Evolutionary conservation across 176 grass and related monocot species (phyloP).

Genomic region (Cenchrus americanus): DNA sequence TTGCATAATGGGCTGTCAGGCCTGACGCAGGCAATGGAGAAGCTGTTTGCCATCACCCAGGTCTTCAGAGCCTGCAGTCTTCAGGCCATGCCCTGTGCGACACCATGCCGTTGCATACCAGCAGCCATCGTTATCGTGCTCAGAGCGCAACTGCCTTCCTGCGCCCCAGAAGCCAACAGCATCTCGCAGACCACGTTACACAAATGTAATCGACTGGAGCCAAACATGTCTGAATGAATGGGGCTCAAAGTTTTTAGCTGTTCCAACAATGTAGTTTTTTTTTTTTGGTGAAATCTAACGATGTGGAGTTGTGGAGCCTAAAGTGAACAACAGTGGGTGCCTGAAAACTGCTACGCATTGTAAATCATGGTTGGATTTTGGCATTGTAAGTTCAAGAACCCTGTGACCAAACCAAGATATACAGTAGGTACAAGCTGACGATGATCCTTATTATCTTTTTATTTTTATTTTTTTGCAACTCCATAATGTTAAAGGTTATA

Average conservation of each 20-base stretch:
- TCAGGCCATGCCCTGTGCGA: background rate
- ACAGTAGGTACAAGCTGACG: background rate
- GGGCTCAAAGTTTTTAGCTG: background rate
- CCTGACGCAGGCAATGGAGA: conserved; percentile 5
- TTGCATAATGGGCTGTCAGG: background rate
- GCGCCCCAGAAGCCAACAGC: conserved; percentile 15
- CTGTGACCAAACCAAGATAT: background rate
- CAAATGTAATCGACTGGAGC: background rate
- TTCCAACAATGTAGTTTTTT: background rate
- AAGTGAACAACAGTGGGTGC: background rate
- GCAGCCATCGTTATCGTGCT: background rate
- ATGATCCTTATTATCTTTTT: conserved; percentile 9
- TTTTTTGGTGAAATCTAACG: too few relatives aligned
- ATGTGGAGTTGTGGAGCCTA: background rate
- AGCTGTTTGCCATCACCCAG: conserved; percentile 18
- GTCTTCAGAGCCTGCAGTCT: background rate
- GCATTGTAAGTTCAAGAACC: background rate
- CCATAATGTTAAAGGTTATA: conserved; percentile 41
- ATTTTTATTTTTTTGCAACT: conserved; percentile 28
- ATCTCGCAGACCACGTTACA: conserved; percentile 3
- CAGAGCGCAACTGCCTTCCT: background rate
- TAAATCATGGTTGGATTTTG: background rate
- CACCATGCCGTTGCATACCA: background rate
- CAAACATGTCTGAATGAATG: background rate
- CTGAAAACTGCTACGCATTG: background rate